These are phyloP conservation scores for Penicillium sp. DNA, from an alignment of 2,329 filamentous ascomycete species.

Conservation along the genomic window DNA sequence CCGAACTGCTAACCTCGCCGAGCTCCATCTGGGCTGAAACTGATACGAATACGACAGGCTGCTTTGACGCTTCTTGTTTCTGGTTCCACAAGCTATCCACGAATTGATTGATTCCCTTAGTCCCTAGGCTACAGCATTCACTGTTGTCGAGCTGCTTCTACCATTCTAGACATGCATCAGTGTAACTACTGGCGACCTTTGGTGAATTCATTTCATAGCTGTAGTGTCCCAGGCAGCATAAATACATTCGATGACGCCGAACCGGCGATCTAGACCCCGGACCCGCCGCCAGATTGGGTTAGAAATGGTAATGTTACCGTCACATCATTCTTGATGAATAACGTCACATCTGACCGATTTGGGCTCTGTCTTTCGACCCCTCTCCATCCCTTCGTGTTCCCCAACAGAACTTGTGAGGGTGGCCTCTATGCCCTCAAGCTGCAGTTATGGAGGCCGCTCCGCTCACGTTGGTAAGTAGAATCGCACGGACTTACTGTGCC, in stretches of 20 bases:
- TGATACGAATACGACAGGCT: conserved; percentile 10
- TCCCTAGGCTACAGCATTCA: too few species aligned
- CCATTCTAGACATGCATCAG: too few species aligned
- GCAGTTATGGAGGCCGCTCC: conserved; percentile 70
- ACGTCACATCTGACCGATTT: conserved; percentile 12
- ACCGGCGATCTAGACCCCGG: neutral
- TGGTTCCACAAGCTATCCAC: neutral
- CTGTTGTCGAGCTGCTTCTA: too few species aligned
- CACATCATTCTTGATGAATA: conserved; percentile 10
- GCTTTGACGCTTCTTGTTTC: neutral
- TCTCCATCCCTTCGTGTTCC: neutral
- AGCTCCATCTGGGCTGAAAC: neutral
- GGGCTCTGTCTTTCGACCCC: neutral
- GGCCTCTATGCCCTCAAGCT: neutral
- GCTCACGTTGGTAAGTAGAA: conserved; percentile 62
- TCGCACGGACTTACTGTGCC: neutral
- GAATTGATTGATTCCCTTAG: neutral
- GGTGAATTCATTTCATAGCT: too few species aligned
- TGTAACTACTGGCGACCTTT: too few species aligned
- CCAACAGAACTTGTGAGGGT: neutral
- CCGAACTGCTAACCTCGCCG: neutral
- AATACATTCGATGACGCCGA: conserved; percentile 2
- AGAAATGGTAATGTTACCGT: conserved; percentile 23
- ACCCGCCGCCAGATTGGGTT: neutral
- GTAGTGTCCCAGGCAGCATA: conserved; percentile 5